Percentiles rank a stretch among this genome's conserved stretches.
phyloP scores from a whole-genome alignment of 2,329 filamentous ascomycete genomes.

The Sclerotinia subarctica region DNA sequence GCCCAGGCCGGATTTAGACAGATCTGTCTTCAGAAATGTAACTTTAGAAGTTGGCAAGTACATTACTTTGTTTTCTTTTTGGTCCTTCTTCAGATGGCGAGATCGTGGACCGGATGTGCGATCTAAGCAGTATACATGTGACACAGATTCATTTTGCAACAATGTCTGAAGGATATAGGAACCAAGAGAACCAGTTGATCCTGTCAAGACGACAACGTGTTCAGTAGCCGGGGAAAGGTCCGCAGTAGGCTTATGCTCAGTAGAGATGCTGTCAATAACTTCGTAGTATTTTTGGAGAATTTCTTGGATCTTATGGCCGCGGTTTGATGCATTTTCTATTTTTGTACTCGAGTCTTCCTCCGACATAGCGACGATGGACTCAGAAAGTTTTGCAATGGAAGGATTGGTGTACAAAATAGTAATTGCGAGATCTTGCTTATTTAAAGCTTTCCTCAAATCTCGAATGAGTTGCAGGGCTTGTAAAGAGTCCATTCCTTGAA shows the following conservation, averaged over 20 bases:
- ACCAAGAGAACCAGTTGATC: conserved; percentile 49
- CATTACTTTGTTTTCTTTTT: not conserved
- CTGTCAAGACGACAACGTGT: conserved; percentile 43
- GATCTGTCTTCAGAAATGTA: conserved; percentile 49
- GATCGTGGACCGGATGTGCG: conserved; percentile 31
- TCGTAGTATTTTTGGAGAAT: conserved; percentile 4
- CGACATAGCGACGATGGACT: not conserved
- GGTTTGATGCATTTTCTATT: not conserved
- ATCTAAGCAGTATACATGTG: conserved; percentile 49
- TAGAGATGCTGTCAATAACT: not conserved
- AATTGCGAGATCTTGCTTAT: not conserved
- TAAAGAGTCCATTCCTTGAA: conserved; percentile 21
- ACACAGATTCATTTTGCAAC: conserved; percentile 37
- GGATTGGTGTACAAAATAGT: conserved; percentile 12
- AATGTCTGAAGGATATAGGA: conserved; percentile 46
- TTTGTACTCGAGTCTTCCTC: not conserved
- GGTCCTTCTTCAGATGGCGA: conserved; percentile 24
- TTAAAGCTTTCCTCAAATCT: not conserved
- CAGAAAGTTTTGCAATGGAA: not conserved
- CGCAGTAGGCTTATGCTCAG: not conserved
- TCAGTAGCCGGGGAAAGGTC: not conserved
- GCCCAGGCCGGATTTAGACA: conserved; percentile 47
- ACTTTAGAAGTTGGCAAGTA: conserved; percentile 36
- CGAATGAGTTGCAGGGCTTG: conserved; percentile 18
- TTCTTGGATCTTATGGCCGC: not conserved